Percentiles rank a stretch among this genome's conserved stretches.
phyloP scores from a whole-genome alignment of 2,329 filamentous ascomycete genomes.

The Botryotinia calthae region DNA sequence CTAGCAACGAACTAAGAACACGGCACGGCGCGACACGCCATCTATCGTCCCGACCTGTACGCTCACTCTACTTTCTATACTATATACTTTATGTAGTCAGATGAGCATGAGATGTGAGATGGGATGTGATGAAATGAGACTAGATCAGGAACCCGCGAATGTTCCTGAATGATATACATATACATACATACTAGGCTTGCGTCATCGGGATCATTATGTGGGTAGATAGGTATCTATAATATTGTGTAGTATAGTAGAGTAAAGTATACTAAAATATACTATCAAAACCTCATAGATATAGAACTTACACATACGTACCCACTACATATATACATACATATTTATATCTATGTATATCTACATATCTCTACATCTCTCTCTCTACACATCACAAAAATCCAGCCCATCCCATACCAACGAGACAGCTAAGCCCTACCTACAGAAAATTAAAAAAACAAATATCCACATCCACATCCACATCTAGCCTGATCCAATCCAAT shows the following conservation, averaged over 20 bases:
- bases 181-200: neutral
- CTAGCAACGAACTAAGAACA: neutral
- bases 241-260: neutral
- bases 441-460: too few relatives aligned
- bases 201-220: neutral
- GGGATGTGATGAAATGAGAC: neutral
- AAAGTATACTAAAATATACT: too few relatives aligned
- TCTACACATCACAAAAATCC: too few relatives aligned
- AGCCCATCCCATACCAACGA: too few relatives aligned
- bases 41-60: neutral
- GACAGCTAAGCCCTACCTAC: too few relatives aligned
- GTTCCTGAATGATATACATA: neutral
- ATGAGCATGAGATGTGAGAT: neutral
- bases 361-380: too few relatives aligned
- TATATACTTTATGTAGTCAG: neutral
- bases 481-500: too few relatives aligned
- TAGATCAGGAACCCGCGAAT: neutral
- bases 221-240: neutral
- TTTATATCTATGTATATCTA: too few relatives aligned
- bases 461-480: too few relatives aligned
- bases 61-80: neutral
- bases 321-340: too few relatives aligned
- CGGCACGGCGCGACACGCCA: neutral
- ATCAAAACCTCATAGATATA: neutral
- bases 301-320: neutral